Base-by-base conservation (phyloP, 352 stramenopile species). In the Phytophthora hybrid region DNA sequence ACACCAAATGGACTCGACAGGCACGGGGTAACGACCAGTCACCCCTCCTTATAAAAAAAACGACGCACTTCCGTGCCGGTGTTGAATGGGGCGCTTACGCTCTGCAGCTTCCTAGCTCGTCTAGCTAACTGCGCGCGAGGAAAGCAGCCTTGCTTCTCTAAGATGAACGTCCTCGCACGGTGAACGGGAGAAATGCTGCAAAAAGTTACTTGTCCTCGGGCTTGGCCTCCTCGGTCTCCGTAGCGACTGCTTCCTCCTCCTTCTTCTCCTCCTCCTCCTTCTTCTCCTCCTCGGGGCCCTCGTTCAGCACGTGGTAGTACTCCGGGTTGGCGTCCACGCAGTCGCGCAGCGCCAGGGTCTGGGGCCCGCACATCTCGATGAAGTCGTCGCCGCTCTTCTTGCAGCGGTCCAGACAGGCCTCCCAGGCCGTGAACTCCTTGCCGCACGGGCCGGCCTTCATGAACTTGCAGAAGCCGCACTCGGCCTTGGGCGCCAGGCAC, bases 401-500 rank as follows among this genome's bases (percentile, higher is more conserved):
- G 81, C 83, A 90, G 14, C 63, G 64, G 69, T 96, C 84, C 10
- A 97, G 78, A 76, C 91, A 97, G 39, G 84, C 77, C 71, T 97
- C 89, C 91, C 91, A 97, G 32, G 85, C 80, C 46, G 81, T 87
- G 71, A 97, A 97, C 72, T 93, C 76, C 32, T 74, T 74, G 53
- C 88, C 90, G 64, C 91, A 97, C 57, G 91, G 91, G 0, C 91
- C 91, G 23, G 88, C 89, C 78, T 96, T 96, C 89, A 97, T 97
- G 74, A 97, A 97, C 76, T 95, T 94, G 76, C 91, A 97, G 66
- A 95, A 97, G 63, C 89, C 90, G 64, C 91, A 97, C 78, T 97
- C 91, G 37, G 88, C 77, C 71, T 97, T 95, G n/a, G 69, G 78
- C 1, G 73, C 72, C n/a, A 73, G 44, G 64, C 89, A 96, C 63